A percentile compares a stretch with the other conserved stretches of the same genome.
These are phyloP conservation scores for Fusarium chuoi DNA, from an alignment of 2,329 filamentous ascomycete species.

Conservation along the genomic window DNA sequence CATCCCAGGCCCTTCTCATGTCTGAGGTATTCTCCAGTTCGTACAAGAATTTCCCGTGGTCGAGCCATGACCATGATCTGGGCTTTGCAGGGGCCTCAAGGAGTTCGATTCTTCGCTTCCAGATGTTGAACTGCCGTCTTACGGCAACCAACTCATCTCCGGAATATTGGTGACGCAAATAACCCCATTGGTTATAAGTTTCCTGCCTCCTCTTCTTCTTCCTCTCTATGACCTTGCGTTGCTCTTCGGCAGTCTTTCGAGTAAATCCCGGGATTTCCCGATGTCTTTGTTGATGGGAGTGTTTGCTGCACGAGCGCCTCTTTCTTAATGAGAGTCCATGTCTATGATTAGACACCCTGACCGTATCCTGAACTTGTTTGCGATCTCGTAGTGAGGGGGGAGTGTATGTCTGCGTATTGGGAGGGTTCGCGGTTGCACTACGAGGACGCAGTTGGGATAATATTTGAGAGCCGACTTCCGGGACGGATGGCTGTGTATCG, in stretches of 20 bases:
- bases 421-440: constrained; percentile 5
- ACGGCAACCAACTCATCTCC: constrained; percentile 35
- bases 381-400: not conserved
- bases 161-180: constrained; percentile 44
- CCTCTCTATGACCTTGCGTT: not conserved
- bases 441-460: constrained; percentile 32
- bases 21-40: constrained; percentile 41
- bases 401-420: not conserved
- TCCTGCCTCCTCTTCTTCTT: constrained; percentile 9
- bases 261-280: not conserved
- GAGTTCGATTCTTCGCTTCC: constrained; percentile 44
- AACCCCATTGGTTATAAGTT: constrained; percentile 47
- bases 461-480: constrained; percentile 16
- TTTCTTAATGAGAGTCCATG: not conserved
- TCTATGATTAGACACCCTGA: not conserved
- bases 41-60: constrained; percentile 46
- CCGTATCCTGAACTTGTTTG: not conserved
- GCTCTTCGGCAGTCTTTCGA: constrained; percentile 6
- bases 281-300: not conserved
- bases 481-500: not conserved
- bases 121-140: constrained; percentile 43
- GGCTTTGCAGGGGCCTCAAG: constrained; percentile 31
- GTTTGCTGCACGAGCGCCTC: not conserved
- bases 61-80: constrained; percentile 41
- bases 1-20: constrained; percentile 51